Evolutionary conservation across 2,329 filamentous ascomycete genomes (phyloP), one percentile per base, ranked within the genome.

Genomic region (Venturia nashicola): DNA sequence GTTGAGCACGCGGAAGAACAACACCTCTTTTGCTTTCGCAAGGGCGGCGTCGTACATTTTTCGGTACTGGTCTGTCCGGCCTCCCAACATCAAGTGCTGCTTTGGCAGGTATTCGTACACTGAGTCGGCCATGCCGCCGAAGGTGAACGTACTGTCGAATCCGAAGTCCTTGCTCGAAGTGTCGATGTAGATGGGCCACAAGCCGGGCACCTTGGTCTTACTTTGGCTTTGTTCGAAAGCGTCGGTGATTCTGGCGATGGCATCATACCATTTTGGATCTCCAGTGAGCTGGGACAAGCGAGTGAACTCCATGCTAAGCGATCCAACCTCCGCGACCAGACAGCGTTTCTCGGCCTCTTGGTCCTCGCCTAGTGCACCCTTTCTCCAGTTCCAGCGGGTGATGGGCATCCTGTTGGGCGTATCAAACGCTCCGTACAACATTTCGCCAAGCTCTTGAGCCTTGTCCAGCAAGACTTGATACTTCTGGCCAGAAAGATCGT

Each of bases 1-100:
- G 23, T 85, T 82, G 84, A 94, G 88, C 0, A 91, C 91, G 5
- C 87, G 83, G 75, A 85, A 96, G 65, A 96, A 83, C 11, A 96
- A 79, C 73, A 88, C 82, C 67, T 90, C 81, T 67, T 88, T 88
- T 43, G 87, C 83, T 0, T 85, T 85, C 5, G 87, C 82, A 36
- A 87, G 82, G 3, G 85, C 82, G 64, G 83, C 83, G 65, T 87
- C 79, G 71, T 95, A 91, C 75, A 96, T 82, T 23, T 81, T 82
- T 66, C 81, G 79, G 73, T 95, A 95, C 71, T 91, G 89, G 34
- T 81, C 76, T 66, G 87, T 84, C 1, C 86, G 79, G 0, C 91
- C 91, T 23, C 23, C 40, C 1, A 96, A 82, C 4, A 96, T 81
- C 12, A 93, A 76, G 70, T 87, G 88, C 77, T 91, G 70, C 67